Conservation (phyloP, 1,139 yeast species). For the Candida freyschussii region DNA sequence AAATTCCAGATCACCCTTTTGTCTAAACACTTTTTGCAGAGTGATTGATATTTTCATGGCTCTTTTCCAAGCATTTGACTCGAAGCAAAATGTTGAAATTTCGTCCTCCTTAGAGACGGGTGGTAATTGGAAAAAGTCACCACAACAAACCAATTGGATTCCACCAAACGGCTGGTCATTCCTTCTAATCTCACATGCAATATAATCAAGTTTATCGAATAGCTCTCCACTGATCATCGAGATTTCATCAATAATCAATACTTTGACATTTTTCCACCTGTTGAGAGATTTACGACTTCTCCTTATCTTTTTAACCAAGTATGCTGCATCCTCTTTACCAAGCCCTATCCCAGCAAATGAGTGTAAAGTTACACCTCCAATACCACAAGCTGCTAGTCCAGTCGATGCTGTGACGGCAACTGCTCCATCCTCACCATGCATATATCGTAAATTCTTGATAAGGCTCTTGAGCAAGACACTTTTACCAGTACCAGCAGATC, state of each 20-base stretch:
- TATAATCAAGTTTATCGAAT: slow-evolving; percentile 61
- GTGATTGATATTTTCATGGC: slow-evolving; percentile 64
- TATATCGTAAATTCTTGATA: slow-evolving; percentile 51
- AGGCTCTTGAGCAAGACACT: slow-evolving; percentile 70
- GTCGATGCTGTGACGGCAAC: slow-evolving; percentile 92
- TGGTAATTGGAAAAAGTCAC: slow-evolving; percentile 89
- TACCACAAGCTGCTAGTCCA: slow-evolving; percentile 88
- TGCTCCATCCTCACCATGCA: slow-evolving; percentile 41
- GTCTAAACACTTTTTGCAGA: slow-evolving; percentile 81
- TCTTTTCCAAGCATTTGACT: slow-evolving; percentile 66
- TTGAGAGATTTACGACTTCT: slow-evolving; percentile 45
- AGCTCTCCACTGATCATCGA: slow-evolving; percentile 83
- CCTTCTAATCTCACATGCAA: slow-evolving; percentile 55
- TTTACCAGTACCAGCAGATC: slow-evolving; percentile 96
- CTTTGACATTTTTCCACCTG: slow-evolving; percentile 63
- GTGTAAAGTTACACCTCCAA: slow-evolving; percentile 84
- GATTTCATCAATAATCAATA: slow-evolving; percentile 77
- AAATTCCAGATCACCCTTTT: slow-evolving; percentile 73
- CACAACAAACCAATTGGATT: slow-evolving; percentile 76
- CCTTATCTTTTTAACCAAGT: slow-evolving; percentile 50
- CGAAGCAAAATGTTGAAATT: slow-evolving; percentile 61
- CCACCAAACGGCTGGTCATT: slow-evolving; percentile 75
- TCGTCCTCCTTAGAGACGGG: slow-evolving; percentile 53
- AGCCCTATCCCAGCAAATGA: slow-evolving; percentile 85
- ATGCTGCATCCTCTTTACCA: slow-evolving; percentile 45